Conservation (phyloP, 1,139 yeast genomes). For the Kodamaea alishanica region DNA sequence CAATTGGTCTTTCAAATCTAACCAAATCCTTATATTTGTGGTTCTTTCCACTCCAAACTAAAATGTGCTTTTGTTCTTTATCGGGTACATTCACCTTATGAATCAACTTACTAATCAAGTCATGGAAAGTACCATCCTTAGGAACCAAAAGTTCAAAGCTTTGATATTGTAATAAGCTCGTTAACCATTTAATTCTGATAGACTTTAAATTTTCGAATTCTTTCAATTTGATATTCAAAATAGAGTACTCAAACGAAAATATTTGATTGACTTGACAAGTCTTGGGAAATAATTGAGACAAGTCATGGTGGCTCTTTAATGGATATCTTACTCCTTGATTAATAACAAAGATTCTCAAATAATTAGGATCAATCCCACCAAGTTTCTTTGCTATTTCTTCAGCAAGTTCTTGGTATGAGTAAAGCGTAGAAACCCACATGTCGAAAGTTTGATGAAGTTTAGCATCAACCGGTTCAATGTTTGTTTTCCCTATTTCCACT, state of each 20-base stretch:
- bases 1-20: slow-evolving; percentile 37
- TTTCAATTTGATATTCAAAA: slow-evolving; percentile 65
- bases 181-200: slow-evolving; percentile 62
- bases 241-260: slow-evolving; percentile 64
- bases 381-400: slow-evolving; percentile 52
- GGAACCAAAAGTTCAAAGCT: slow-evolving; percentile 69
- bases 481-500: slow-evolving; percentile 8
- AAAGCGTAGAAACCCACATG: slow-evolving; percentile 66
- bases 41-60: slow-evolving; percentile 55
- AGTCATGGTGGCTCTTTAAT: slow-evolving; percentile 37
- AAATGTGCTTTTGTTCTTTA: slow-evolving; percentile 47
- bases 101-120: slow-evolving; percentile 55
- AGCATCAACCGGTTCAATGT: slow-evolving; percentile 11
- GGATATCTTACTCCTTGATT: slow-evolving; percentile 54
- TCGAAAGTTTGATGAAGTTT: slow-evolving; percentile 37
- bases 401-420: slow-evolving; percentile 58
- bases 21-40: slow-evolving; percentile 38
- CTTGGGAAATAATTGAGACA: slow-evolving; percentile 48
- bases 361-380: slow-evolving; percentile 53
- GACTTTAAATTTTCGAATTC: slow-evolving; percentile 76
- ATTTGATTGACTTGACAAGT: slow-evolving; percentile 44
- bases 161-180: slow-evolving; percentile 60
- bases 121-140: slow-evolving; percentile 52
- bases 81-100: slow-evolving; percentile 52
- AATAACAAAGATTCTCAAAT: slow-evolving; percentile 62